Conservation (phyloP, 352 stramenopile genomes). For the Phytophthora pini region DNA sequence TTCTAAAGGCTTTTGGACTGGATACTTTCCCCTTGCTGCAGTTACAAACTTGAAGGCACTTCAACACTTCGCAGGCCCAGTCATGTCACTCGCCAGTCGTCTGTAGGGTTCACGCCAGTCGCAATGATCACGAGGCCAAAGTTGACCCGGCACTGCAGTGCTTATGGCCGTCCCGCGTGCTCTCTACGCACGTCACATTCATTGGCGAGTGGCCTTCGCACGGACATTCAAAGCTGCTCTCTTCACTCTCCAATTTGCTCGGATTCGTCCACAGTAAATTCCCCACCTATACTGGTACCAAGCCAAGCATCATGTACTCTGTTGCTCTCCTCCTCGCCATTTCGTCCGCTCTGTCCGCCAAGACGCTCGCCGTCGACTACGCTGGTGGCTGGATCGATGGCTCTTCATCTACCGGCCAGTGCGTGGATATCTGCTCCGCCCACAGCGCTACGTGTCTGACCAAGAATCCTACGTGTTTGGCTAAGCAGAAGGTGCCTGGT, state of each 20-base stretch:
- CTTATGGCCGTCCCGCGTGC: slow-evolving; percentile 18
- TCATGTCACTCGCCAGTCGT: background rate
- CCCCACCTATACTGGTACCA: slow-evolving; percentile 10
- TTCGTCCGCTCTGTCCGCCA: slow-evolving; percentile 16
- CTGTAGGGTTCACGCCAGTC: slow-evolving; percentile 19
- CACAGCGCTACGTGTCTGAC: slow-evolving; percentile 64
- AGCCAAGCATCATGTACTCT: slow-evolving; percentile 34
- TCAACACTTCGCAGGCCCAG: slow-evolving; percentile 17
- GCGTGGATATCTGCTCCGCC: slow-evolving; percentile 82
- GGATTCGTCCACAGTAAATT: slow-evolving; percentile 24
- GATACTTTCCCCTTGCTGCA: slow-evolving; percentile 20
- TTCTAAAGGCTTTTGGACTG: slow-evolving; percentile 15
- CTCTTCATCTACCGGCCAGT: slow-evolving; percentile 50
- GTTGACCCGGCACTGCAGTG: background rate
- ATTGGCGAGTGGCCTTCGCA: slow-evolving; percentile 15
- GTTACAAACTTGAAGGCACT: slow-evolving; percentile 11
- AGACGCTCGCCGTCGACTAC: slow-evolving; percentile 55
- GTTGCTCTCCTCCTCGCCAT: slow-evolving; percentile 25
- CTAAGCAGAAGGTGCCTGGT: slow-evolving; percentile 67
- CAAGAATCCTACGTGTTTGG: slow-evolving; percentile 51
- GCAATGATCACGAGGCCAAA: slow-evolving; percentile 12
- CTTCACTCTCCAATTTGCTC: slow-evolving; percentile 31
- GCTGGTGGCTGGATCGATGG: slow-evolving; percentile 56
- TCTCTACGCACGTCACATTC: slow-evolving; percentile 33
- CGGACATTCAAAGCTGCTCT: slow-evolving; percentile 5